These are phyloP conservation scores for Lachancea cidri DNA, from an alignment of 805 yeast genomes.

Conservation along the genomic window DNA sequence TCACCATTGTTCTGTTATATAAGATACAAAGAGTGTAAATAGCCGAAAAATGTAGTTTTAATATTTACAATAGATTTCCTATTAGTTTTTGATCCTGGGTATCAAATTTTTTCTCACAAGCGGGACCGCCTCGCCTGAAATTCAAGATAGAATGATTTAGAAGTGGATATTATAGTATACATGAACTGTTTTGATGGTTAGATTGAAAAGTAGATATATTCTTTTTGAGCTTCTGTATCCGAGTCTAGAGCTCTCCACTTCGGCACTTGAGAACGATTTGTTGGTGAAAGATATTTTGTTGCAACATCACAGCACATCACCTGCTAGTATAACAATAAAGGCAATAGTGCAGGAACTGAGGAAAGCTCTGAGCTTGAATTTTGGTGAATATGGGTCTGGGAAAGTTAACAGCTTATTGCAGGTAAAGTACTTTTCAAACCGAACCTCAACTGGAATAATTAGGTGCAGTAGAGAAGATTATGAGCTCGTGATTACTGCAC, in stretches of 20 bases:
- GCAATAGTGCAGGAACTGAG: slow-evolving; percentile 49
- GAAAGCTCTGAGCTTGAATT: slow-evolving; percentile 51
- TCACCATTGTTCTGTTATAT: neutral
- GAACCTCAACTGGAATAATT: slow-evolving; percentile 79
- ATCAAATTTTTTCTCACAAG: neutral
- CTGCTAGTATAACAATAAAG: slow-evolving; percentile 44
- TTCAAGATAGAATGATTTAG: no score
- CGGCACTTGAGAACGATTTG: slow-evolving; percentile 1
- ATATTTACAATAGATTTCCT: no score
- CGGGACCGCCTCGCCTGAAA: no score
- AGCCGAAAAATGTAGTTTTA: no score
- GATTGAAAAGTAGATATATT: slow-evolving; percentile 79
- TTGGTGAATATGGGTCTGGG: slow-evolving; percentile 79
- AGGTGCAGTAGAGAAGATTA: slow-evolving; percentile 66
- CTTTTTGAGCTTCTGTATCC: slow-evolving; percentile 78
- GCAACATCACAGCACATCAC: slow-evolving; percentile 47
- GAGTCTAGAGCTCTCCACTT: slow-evolving; percentile 25
- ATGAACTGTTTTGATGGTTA: no score
- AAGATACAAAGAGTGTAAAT: neutral
- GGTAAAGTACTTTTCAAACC: slow-evolving; percentile 73
- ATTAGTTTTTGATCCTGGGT: neutral
- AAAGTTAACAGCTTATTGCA: slow-evolving; percentile 52
- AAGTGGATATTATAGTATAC: no score
- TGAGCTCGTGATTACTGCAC: slow-evolving; percentile 60
- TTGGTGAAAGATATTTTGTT: slow-evolving; percentile 29